phyloP scores from a whole-genome alignment of 2,329 filamentous ascomycete species.

The Rhynchosporium secalis region DNA sequence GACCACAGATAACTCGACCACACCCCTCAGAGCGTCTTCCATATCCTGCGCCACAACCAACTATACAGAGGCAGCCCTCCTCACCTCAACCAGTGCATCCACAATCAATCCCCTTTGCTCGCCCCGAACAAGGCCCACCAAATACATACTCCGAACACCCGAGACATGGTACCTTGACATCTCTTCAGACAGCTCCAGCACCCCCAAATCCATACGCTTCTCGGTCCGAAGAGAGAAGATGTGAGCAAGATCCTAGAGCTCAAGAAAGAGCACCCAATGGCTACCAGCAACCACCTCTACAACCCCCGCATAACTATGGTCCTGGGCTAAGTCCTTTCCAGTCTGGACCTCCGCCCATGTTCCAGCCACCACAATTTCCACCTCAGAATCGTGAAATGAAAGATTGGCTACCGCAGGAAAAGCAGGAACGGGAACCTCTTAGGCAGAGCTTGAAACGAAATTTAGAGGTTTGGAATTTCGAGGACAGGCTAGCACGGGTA shows the following conservation, averaged over 20 bases:
- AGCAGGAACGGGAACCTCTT: conserved; percentile 27
- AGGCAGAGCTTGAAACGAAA: conserved; percentile 35
- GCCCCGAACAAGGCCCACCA: conserved; percentile 28
- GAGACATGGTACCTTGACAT: conserved; percentile 31
- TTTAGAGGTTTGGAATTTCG: conserved; percentile 37
- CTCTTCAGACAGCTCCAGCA: conserved; percentile 29
- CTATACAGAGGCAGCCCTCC: conserved; percentile 31
- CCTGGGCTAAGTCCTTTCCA: conserved; percentile 20
- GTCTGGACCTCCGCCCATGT: conserved; percentile 27
- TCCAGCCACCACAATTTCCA: conserved; percentile 32
- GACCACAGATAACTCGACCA: conserved; percentile 37
- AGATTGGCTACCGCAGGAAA: conserved; percentile 22
- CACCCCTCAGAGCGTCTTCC: conserved; percentile 34
- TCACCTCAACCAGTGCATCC: conserved; percentile 33
- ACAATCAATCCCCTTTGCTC: conserved; percentile 31
- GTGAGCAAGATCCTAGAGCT: conserved; percentile 33
- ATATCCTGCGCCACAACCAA: conserved; percentile 28
- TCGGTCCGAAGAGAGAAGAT: conserved; percentile 33
- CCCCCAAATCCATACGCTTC: conserved; percentile 33
- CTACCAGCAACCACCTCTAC: conserved; percentile 30
- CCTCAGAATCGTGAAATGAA: conserved; percentile 29
- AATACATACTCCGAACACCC: conserved; percentile 27
- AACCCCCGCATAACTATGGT: conserved; percentile 29
- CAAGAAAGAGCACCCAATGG: conserved; percentile 31
- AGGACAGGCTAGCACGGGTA: conserved; percentile 38